Evolutionary conservation across 192 early-diverging fungal genomes (phyloP).

Genomic region (Kickxella alabastrina): DNA sequence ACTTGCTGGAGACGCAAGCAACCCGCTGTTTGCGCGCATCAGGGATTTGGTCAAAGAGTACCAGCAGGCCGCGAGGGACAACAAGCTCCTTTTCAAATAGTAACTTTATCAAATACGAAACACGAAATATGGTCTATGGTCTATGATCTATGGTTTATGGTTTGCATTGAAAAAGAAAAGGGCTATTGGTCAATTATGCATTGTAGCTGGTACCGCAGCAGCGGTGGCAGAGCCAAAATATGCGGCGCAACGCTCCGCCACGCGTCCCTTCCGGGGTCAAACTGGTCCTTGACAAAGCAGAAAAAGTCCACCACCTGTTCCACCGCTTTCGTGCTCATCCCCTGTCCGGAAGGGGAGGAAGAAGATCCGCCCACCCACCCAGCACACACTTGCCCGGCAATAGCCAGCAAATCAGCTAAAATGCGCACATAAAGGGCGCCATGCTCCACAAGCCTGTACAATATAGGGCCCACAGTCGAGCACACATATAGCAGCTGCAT

Average conservation of each 20-base stretch:
- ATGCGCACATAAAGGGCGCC: slow-evolving; percentile 39
- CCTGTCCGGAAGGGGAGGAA: too few relatives aligned
- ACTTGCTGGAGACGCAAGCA: slow-evolving; percentile 57
- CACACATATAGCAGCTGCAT: slow-evolving; percentile 70
- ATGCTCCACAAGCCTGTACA: slow-evolving; percentile 63
- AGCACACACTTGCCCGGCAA: slow-evolving; percentile 44
- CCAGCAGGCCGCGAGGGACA: slow-evolving; percentile 60
- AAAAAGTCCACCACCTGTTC: slow-evolving; percentile 55
- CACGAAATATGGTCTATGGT: too few relatives aligned
- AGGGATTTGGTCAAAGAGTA: slow-evolving; percentile 83
- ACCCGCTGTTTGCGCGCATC: slow-evolving; percentile 74
- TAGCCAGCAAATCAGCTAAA: slow-evolving; percentile 34
- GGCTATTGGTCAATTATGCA: slow-evolving; percentile 40
- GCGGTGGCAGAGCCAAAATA: slow-evolving; percentile 37
- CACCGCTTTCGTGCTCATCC: slow-evolving; percentile 35
- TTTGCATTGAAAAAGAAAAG: too few relatives aligned
- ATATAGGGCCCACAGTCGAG: slow-evolving; percentile 63
- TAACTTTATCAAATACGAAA: too few relatives aligned
- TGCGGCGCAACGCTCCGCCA: slow-evolving; percentile 47
- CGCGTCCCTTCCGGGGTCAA: slow-evolving; percentile 37
- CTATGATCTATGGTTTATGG: too few relatives aligned
- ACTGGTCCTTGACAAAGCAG: slow-evolving; percentile 50
- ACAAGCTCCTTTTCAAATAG: slow-evolving; percentile 57
- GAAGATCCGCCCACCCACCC: slow-evolving; percentile 13
- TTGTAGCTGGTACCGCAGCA: slow-evolving; percentile 41